Conservation (phyloP, 257 asterid species). For the Eucommia ulmoides region DNA sequence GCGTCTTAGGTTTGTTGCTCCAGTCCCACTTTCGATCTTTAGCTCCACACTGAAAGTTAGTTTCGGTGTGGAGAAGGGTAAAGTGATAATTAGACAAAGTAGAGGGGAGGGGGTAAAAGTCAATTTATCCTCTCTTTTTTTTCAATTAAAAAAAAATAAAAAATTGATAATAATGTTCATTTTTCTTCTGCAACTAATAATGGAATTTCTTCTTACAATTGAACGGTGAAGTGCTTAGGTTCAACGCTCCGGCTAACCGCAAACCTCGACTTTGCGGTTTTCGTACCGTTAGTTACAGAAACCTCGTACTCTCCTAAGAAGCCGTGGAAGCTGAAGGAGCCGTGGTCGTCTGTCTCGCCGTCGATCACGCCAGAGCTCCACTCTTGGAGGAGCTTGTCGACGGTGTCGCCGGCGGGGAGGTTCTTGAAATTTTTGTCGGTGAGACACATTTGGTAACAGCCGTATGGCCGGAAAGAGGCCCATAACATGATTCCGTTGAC, state of each 20-base stretch:
- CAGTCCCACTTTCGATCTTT: too few species aligned
- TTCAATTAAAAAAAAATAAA: too few species aligned
- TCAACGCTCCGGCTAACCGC: slow-evolving; percentile 31
- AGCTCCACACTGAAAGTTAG: too few species aligned
- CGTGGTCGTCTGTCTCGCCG: slow-evolving; percentile 30
- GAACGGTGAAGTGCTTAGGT: slow-evolving; percentile 27
- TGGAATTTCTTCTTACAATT: too few species aligned
- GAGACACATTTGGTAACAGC: slow-evolving; percentile 55
- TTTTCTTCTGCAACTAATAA: too few species aligned
- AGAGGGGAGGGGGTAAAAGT: too few species aligned
- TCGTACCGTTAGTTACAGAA: slow-evolving; percentile 10
- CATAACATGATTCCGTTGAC: slow-evolving; percentile 47
- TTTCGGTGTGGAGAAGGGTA: too few species aligned
- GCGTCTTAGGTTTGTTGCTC: too few species aligned
- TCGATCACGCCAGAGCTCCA: slow-evolving; percentile 5
- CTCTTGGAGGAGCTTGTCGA: slow-evolving; percentile 30
- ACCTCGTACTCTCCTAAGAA: slow-evolving; percentile 44
- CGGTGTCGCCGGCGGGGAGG: slow-evolving; percentile 40
- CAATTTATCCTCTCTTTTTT: too few species aligned
- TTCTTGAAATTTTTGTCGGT: slow-evolving; percentile 30
- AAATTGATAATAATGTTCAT: too few species aligned
- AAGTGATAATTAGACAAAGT: too few species aligned
- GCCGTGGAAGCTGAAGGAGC: slow-evolving; percentile 33
- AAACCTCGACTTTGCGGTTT: slow-evolving; percentile 19
- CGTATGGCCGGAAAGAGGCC: slow-evolving; percentile 28